Conservation (phyloP, 495 filamentous ascomycete species). For the Astrothelium subdiscretum region DNA sequence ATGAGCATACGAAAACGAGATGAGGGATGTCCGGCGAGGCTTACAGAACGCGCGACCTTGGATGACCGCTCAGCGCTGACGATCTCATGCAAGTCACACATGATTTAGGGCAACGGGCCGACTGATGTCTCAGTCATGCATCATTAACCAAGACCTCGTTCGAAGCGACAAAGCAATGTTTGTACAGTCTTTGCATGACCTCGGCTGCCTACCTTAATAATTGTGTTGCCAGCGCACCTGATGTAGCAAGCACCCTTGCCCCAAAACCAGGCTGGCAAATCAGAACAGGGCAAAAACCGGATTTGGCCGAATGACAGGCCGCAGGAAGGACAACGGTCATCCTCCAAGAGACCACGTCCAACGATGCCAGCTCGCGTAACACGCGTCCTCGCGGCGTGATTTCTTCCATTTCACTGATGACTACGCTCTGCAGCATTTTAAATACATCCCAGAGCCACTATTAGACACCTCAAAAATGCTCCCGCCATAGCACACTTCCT, state of each 20-base stretch:
- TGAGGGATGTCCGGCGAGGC: no score
- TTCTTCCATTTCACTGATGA: background rate
- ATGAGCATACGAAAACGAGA: no score
- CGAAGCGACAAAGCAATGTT: background rate
- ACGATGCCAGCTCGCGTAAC: background rate
- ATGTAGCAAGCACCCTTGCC: background rate
- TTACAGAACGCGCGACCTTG: no score
- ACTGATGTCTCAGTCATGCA: background rate
- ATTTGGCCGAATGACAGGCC: background rate
- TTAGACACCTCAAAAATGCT: background rate
- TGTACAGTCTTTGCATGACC: background rate
- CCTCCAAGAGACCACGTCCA: background rate
- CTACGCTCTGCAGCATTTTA: background rate
- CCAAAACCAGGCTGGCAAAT: background rate
- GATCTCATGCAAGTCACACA: background rate
- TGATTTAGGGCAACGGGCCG: background rate
- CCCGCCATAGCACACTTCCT: background rate
- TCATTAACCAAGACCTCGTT: no score
- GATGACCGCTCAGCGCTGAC: no score
- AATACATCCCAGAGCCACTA: background rate
- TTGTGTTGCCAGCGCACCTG: background rate
- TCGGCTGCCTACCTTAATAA: background rate
- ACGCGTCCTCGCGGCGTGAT: background rate
- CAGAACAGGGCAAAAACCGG: background rate
- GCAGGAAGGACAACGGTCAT: background rate